Conservation (phyloP, 495 filamentous ascomycete species). For the Penicillium egyptiacum region DNA sequence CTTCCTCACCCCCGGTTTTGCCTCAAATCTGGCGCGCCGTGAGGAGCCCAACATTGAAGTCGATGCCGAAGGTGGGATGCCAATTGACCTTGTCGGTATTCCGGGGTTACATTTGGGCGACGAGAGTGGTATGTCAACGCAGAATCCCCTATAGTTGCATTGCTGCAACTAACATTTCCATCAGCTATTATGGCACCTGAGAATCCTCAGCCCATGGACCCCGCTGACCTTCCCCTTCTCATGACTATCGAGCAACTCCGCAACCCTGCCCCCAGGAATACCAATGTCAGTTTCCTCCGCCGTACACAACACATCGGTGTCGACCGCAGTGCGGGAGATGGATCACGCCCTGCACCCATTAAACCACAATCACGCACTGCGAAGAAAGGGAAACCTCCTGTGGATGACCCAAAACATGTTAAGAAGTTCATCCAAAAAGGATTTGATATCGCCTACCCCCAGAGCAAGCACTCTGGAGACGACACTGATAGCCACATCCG, state of each 20-base stretch:
- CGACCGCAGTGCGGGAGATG: slow-evolving; percentile 46
- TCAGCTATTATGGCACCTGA: slow-evolving; percentile 79
- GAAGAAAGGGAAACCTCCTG: slow-evolving; percentile 44
- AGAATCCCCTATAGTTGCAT: neutral
- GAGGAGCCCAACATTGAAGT: slow-evolving; percentile 96
- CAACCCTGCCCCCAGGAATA: slow-evolving; percentile 68
- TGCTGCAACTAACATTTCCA: slow-evolving; percentile 12
- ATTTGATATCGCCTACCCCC: slow-evolving; percentile 77
- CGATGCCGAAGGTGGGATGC: slow-evolving; percentile 97
- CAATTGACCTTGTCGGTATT: slow-evolving; percentile 89
- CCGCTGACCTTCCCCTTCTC: slow-evolving; percentile 77
- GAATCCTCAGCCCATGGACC: slow-evolving; percentile 67
- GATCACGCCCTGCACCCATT: slow-evolving; percentile 29
- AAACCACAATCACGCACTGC: slow-evolving; percentile 44
- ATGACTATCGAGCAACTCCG: slow-evolving; percentile 76
- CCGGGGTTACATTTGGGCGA: slow-evolving; percentile 93
- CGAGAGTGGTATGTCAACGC: slow-evolving; percentile 74
- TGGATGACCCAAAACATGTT: slow-evolving; percentile 81
- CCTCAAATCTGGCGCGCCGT: slow-evolving; percentile 80
- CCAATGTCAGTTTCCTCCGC: slow-evolving; percentile 87
- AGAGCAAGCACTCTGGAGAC: slow-evolving; percentile 58
- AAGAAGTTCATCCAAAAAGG: slow-evolving; percentile 78
- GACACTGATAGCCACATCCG: slow-evolving; percentile 51
- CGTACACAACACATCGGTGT: slow-evolving; percentile 95
- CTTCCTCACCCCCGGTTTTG: slow-evolving; percentile 85